Evolutionary conservation across 805 yeast species (phyloP).

Genomic region (Candida broadrunensis): DNA sequence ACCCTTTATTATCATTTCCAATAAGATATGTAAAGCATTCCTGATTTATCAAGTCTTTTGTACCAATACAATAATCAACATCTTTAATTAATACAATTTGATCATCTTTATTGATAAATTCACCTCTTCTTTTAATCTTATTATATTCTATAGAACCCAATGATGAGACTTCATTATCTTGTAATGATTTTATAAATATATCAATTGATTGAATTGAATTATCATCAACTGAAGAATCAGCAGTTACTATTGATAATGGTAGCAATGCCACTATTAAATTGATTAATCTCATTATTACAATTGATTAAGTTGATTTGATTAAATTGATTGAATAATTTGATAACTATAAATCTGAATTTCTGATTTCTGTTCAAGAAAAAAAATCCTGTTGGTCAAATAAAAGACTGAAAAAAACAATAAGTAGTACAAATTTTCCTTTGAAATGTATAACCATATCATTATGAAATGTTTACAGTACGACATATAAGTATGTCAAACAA

Average conservation of each 20-base stretch:
- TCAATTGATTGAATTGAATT: not conserved
- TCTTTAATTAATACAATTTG: not conserved
- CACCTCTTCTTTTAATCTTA: not conserved
- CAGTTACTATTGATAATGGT: not conserved
- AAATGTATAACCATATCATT: too few species aligned
- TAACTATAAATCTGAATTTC: too few species aligned
- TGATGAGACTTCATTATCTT: slow-evolving; percentile 2
- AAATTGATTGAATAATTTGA: too few species aligned
- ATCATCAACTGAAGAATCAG: slow-evolving; percentile 1
- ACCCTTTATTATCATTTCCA: not conserved
- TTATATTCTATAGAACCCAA: slow-evolving; percentile 5
- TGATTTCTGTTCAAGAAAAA: too few species aligned
- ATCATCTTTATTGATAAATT: not conserved
- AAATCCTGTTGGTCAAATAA: too few species aligned
- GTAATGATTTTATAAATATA: slow-evolving; percentile 4
- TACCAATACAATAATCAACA: slow-evolving; percentile 19
- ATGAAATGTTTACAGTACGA: too few species aligned
- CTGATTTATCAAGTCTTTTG: slow-evolving; percentile 22
- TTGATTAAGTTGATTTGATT: too few species aligned
- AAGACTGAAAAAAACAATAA: too few species aligned
- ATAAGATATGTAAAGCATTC: slow-evolving; percentile 26
- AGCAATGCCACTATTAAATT: not conserved
- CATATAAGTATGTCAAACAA: too few species aligned
- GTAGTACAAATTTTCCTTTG: too few species aligned
- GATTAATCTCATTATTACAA: not conserved